Percentiles rank a stretch among this genome's conserved stretches.
phyloP scores from a whole-genome alignment of 257 asterid genomes.

The Gardenia jasminoides region DNA sequence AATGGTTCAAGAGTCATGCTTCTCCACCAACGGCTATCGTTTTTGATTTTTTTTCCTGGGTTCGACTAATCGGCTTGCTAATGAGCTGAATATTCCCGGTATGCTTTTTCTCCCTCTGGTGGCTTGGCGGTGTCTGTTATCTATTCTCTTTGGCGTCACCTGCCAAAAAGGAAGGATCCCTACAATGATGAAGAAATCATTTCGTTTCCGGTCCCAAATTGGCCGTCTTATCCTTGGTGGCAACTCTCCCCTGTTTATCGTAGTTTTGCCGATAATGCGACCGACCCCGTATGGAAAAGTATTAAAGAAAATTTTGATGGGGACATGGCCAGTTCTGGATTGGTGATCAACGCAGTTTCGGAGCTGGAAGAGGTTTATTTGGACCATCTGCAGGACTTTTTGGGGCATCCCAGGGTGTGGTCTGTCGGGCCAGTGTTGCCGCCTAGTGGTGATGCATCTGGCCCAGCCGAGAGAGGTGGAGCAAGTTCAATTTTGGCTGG shows the following conservation, averaged over 20 bases:
- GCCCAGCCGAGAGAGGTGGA: slow-evolving; percentile 47
- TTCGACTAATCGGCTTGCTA: slow-evolving; percentile 56
- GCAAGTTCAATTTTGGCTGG: slow-evolving; percentile 27
- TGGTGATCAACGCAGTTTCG: slow-evolving; percentile 50
- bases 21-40: slow-evolving; percentile 70
- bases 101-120: slow-evolving; percentile 70
- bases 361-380: slow-evolving; percentile 45
- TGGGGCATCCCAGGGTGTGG: slow-evolving; percentile 61
- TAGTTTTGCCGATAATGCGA: slow-evolving; percentile 26
- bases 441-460: slow-evolving; percentile 11
- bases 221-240: slow-evolving; percentile 74
- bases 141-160: slow-evolving; percentile 46
- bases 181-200: slow-evolving; percentile 32
- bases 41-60: slow-evolving; percentile 72
- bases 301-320: slow-evolving; percentile 31
- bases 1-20: slow-evolving; percentile 61
- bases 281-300: slow-evolving; percentile 46
- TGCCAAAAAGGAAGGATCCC: slow-evolving; percentile 31
- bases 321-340: slow-evolving; percentile 42
- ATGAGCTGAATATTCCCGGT: slow-evolving; percentile 46
- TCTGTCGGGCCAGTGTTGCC: slow-evolving; percentile 69
- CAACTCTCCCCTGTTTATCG: slow-evolving; percentile 62
- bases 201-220: slow-evolving; percentile 40
- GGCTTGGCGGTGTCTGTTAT: slow-evolving; percentile 46
- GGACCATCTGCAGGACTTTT: slow-evolving; percentile 29